Evolutionary conservation across 768 basidiomycete genomes (phyloP), one percentile per base, ranked within the genome.

Genomic region (Boletellus ananas): DNA sequence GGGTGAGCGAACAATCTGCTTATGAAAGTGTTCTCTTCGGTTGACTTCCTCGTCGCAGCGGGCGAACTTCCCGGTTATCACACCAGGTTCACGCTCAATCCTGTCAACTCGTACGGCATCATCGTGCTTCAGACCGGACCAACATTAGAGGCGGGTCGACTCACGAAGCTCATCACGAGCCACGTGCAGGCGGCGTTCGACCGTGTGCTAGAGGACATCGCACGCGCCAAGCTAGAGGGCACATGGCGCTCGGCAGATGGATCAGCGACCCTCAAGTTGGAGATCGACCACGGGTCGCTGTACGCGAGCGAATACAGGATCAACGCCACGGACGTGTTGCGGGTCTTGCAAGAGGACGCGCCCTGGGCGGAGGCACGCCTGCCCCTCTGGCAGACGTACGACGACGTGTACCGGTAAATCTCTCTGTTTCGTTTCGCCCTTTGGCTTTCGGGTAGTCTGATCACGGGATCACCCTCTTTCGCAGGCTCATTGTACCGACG

Each of bases 51-150:
- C 35, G 29, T 74, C 9, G 6, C 38, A 74, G 74, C 65, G 21
- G 74, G 75, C 16, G 72, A 71, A 45, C 56, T 74, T 12, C 58
- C 64, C 1, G 74, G 72, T 4, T 70, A 72, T 43, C 73, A 74
- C 51, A 67, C 69, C 0, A 67, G 67, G 51, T 73, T 75, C 49
- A 67, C 62, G 6, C 43, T 76, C 42, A 63, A 74, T 49, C 72
- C 72, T n/a, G 69, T 70, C 29, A 68, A 65, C 45, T 72, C 71
- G 1, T 72, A 74, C 25, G 75, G 74, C 1, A 64, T 75, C 39
- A 67, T 75, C 23, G 65, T 73, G 1, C 68, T 76, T 20, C 51
- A 71, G 31, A 72, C 74, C 0, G 74, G 74, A 18, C 63, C 61
- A 9, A 69, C 68, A 34, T 53, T 56, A 14, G 68, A 71, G 43